Percentiles rank a stretch among this genome's conserved stretches.
Conservation (phyloP, 2,329 filamentous ascomycete species). For the Cladosporium austrohemisphaericum region DNA sequence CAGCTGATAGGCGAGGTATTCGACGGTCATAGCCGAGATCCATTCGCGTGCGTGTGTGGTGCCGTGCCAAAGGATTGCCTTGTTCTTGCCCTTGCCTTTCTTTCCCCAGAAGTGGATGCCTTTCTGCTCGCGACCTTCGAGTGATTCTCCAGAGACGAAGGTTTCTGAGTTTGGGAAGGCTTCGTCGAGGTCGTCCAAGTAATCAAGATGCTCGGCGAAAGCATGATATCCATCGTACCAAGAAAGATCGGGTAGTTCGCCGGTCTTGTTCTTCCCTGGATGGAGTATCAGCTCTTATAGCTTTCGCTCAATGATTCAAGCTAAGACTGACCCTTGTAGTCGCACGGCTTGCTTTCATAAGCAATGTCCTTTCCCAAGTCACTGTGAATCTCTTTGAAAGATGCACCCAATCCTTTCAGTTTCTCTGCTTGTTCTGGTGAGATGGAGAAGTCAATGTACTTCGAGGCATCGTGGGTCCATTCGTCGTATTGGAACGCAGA, state of each 20-base stretch:
- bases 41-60: slow-evolving; percentile 24
- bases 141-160: slow-evolving; percentile 21
- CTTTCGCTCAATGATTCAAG: neutral
- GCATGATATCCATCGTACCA: slow-evolving; percentile 26
- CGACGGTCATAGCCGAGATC: slow-evolving; percentile 27
- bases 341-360: slow-evolving; percentile 8
- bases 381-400: slow-evolving; percentile 39
- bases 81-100: slow-evolving; percentile 18
- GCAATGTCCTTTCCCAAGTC: slow-evolving; percentile 43
- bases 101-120: slow-evolving; percentile 26
- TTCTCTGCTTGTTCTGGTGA: slow-evolving; percentile 10
- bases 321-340: neutral
- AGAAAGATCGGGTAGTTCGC: slow-evolving; percentile 17
- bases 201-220: slow-evolving; percentile 25
- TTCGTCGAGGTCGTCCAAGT: slow-evolving; percentile 22
- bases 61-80: slow-evolving; percentile 24
- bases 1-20: slow-evolving; percentile 25
- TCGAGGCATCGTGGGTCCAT: slow-evolving; percentile 26
- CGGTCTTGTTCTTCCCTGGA: slow-evolving; percentile 9
- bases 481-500: slow-evolving; percentile 33
- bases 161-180: slow-evolving; percentile 24
- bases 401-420: slow-evolving; percentile 33
- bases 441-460: slow-evolving; percentile 23
- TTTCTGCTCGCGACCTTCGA: slow-evolving; percentile 24
- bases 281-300: slow-evolving; percentile 7